These are phyloP conservation scores for Ophiostoma himal-ulmi DNA, from an alignment of 2,329 filamentous ascomycete species.

Conservation along the genomic window DNA sequence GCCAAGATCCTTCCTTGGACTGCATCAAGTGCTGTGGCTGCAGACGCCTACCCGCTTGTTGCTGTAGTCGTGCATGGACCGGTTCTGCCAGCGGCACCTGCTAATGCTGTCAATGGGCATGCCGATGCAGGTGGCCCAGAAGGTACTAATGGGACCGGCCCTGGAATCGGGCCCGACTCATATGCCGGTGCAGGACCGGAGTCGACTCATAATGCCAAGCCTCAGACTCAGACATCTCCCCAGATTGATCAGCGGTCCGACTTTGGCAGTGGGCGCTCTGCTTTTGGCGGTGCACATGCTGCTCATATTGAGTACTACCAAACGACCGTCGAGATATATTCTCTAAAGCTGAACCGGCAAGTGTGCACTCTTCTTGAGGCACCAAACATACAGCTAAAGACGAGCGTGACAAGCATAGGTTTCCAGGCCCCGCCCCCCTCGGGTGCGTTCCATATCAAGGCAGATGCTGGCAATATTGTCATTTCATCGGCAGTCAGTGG, in stretches of 20 bases:
- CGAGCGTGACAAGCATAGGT: slow-evolving; percentile 54
- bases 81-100: slow-evolving; percentile 42
- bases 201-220: not conserved
- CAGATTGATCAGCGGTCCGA: slow-evolving; percentile 25
- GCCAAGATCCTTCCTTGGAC: slow-evolving; percentile 78
- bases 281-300: slow-evolving; percentile 20
- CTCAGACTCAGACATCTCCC: slow-evolving; percentile 3
- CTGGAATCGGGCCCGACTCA: not conserved
- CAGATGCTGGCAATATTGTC: slow-evolving; percentile 64
- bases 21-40: slow-evolving; percentile 43
- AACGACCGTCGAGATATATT: slow-evolving; percentile 85
- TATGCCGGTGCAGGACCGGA: not conserved
- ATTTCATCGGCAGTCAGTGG: slow-evolving; percentile 78
- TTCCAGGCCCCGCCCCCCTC: slow-evolving; percentile 64
- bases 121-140: slow-evolving; percentile 22
- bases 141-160: slow-evolving; percentile 23
- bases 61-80: slow-evolving; percentile 78
- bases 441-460: slow-evolving; percentile 67
- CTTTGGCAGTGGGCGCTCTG: slow-evolving; percentile 16
- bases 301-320: slow-evolving; percentile 60
- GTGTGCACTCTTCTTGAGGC: slow-evolving; percentile 69
- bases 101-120: slow-evolving; percentile 13
- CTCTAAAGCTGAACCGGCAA: slow-evolving; percentile 65
- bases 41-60: slow-evolving; percentile 63
- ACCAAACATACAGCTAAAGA: slow-evolving; percentile 54